Base-by-base conservation (phyloP, 805 yeast species). In the Lipomyces oligophaga region DNA sequence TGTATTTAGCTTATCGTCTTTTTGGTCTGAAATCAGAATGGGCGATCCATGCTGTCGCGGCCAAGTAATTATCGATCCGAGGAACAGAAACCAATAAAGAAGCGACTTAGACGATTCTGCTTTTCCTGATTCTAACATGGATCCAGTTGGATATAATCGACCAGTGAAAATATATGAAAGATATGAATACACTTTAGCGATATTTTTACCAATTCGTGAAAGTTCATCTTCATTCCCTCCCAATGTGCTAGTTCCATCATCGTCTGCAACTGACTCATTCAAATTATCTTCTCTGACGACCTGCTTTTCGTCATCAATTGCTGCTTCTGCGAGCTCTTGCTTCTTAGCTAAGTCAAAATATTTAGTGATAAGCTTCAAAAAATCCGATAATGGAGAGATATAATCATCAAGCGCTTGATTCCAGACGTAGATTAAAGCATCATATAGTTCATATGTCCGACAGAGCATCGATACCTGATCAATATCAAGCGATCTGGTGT, bases 131-230 rank as follows among this genome's bases (percentile, higher is more conserved):
- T 63, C 67, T 19, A 82, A 69, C 16, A 64, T 63, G 24, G 68
- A 64, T 36, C 83, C 84, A 1, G 83, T 79, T 0, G 97, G 97
- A 61, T 81, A 90, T 48, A 81, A 83, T 45, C 93, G 70, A 0
- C 95, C 94, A 0, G 90, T 81, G 22, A 86, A 67, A 8, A 80
- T 67, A 58, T 78, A 83, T 0, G 87, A 74, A 49, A 89, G 61
- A 60, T 83, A 90, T 0, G 80, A 73, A 57, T 68, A 82, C 1
- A 79, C 67, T 52, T 70, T 71, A 28, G 54, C 31, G 43, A 43
- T 48, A 28, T 54, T 43, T n/a, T 11, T n/a, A 18, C 41, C 13
- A 10, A 39, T 21, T 24, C 32, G 32, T 8, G 21, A 43, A 21
- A 40, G 18, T 15, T 52, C 43, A 34, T 59, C 58, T 3, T 36